Evolutionary conservation across 257 asterid genomes (phyloP), one percentile per base, ranked within the genome.

Genomic region (Solanum raphanifolium): DNA sequence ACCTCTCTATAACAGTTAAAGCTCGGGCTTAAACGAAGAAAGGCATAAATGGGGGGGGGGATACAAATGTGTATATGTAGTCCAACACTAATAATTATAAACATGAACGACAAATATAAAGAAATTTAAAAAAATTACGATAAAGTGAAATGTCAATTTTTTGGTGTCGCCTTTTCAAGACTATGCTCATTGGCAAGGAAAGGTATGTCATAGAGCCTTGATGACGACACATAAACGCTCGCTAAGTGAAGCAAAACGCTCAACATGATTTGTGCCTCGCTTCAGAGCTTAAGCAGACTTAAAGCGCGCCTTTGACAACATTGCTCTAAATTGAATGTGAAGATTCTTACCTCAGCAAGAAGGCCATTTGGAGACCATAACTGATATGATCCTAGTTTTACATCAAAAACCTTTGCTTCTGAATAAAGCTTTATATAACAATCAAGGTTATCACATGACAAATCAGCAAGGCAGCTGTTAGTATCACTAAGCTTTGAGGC

Each of bases 381-480:
- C 87, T 94, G 95, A 93, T 95, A 97, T 71, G 99, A 95, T 29
- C 99, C 99, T 93, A 97, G 91, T 91, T 94, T 96, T 89, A 95
- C 86, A 86, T 95, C 94, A 73, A 97, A 92, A 90, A 86, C 90
- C 91, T 95, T 95, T 74, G 98, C 90, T 92, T 95, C 99, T 11
- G 96, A 89, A 89, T 93, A 95, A 35, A 97, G 92, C 87, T 91
- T 94, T 86, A 95, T 90, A 90, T 71, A 93, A 88, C 99, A 94
- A 74, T 93, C 99, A 89, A 97, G 96, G 90, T 97, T 92, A 88
- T 97, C 98, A 88, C 98, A 95, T 86, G 99, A 97, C 89, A 97
- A 90, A 90, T 97, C 98, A 87, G 99, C 99, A 82, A 97, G 98
- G 91, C 94, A 95, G 88, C 90, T 94, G 90, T 90, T 87, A 81